Percentiles rank a stretch among this genome's conserved stretches.
These are phyloP conservation scores for Tirmania nivea DNA, from an alignment of 495 filamentous ascomycete genomes.

Conservation along the genomic window DNA sequence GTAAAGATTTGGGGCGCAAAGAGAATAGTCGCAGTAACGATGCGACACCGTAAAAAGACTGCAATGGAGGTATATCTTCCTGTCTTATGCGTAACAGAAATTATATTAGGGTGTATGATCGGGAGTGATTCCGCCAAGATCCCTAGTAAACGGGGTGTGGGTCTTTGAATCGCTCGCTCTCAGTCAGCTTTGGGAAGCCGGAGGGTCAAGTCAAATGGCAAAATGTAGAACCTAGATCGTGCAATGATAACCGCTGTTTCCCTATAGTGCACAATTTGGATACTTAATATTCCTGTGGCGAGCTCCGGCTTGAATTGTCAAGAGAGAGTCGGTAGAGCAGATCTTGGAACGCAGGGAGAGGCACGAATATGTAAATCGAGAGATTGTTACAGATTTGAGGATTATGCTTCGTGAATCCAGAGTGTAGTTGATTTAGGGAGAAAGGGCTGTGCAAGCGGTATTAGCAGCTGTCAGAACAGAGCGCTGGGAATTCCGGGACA, in stretches of 20 bases:
- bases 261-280: neutral
- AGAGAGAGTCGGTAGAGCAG: too few species aligned
- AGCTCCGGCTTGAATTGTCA: neutral
- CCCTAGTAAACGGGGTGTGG: too few species aligned
- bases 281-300: neutral
- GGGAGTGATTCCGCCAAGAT: too few species aligned
- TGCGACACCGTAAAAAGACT: too few species aligned
- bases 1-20: neutral
- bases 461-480: neutral
- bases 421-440: neutral
- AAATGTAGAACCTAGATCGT: neutral
- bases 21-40: neutral
- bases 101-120: too few species aligned
- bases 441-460: neutral
- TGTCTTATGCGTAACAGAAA: too few species aligned
- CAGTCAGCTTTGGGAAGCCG: neutral
- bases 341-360: neutral
- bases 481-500: neutral
- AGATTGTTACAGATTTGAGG: neutral
- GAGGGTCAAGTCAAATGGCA: neutral
- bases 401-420: neutral
- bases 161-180: too few species aligned
- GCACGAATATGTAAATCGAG: neutral
- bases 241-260: neutral
- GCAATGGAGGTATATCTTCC: too few species aligned